Base-by-base conservation (phyloP, 345 rosid species). In the Anacardium occidentale region DNA sequence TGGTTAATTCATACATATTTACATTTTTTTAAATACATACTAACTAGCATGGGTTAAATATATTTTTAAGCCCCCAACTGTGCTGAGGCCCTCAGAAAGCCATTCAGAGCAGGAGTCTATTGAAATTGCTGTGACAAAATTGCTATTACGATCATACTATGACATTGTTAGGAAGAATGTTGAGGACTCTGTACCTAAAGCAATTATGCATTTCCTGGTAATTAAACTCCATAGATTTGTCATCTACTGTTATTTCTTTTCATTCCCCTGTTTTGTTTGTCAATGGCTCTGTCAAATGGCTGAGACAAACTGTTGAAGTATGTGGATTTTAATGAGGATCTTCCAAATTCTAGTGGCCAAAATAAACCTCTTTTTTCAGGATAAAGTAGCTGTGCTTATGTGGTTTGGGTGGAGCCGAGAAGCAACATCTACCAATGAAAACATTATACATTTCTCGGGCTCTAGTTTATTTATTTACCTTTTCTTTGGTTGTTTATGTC, bases 121-220 rank as follows among this genome's bases (percentile, higher is more conserved):
- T 51, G 97, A 96, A 81, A 91, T 93, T 80, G 79, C 83, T 37
- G 83, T 90, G 60, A 96, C 91, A 21, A 96, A 91, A 84, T 82
- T 89, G 78, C 89, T 96, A 40, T 85, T 96, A 56, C 84, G 82
- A 80, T 96, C 99, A 62, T 96, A 96, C 76, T 96, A 93, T 25
- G 97, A 93, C 84, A 91, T 96, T 80, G 99, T 90, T 37, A 83
- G 99, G 79, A 96, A 89, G 88, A 93, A 93, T 79, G 84, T 96
- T 40, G 93, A 90, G 83, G 98, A 96, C 80, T 80, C 79, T 3
- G 77, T 91, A 60, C 99, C 99, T 29, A 96, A 93, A 85, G 93
- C 99, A 68, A 91, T 96, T 72, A 96, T 96, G 95, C 99, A 93
- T 81, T 96, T 96, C 80, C 83, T 96, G 93, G 99, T 80, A 85